Evolutionary conservation across 495 filamentous ascomycete genomes (phyloP), one percentile per base, ranked within the genome.

Genomic region (Antarctomyces pellizariae): DNA sequence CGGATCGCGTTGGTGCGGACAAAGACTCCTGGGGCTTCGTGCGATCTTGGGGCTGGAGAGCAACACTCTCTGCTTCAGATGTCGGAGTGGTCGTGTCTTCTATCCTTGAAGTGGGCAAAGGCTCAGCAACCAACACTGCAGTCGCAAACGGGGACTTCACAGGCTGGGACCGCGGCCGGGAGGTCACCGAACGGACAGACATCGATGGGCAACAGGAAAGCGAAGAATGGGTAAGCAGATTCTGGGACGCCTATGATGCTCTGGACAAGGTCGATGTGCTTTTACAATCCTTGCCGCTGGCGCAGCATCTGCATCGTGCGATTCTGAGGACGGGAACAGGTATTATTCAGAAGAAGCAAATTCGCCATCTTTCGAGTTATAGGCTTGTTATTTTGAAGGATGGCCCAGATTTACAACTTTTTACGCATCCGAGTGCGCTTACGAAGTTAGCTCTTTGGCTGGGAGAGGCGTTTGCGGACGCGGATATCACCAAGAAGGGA

Each of bases 1-100:
- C 59, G 8, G 59, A 65, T 36, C 62, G 66, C 16, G 53, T 40
- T 18, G 61, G 47, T 9, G 64, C 64, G 12, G 57, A 62, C 16
- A 76, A 76, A 36, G 74, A 89, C 44, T 79, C 78, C 7, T 92
- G 89, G 77, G 89, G 86, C 2, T 97, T 95, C 42, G 84, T 97
- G 10, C 64, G 83, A 19, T 86, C 76, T 44, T 97, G 86, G 86
- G 86, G 86, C 10, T 97, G 82, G 83, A 77, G 82, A 44, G 86
- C 82, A 0, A 91, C 82, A 22, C 59, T 95, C 1, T 82, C 72
- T 30, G 89, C 86, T 7, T 73, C 74, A 20, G 86, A 97, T 44
- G 78, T 92, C 0, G 84, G 74, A 16, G 75, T 90, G 5, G 67
- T 95, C 16, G 61, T 92, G 16, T 77, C 80, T 27, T 77, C 86